Evolutionary conservation across 2,329 filamentous ascomycete genomes (phyloP), one percentile per base, ranked within the genome.

Genomic region (Ustulina deusta): DNA sequence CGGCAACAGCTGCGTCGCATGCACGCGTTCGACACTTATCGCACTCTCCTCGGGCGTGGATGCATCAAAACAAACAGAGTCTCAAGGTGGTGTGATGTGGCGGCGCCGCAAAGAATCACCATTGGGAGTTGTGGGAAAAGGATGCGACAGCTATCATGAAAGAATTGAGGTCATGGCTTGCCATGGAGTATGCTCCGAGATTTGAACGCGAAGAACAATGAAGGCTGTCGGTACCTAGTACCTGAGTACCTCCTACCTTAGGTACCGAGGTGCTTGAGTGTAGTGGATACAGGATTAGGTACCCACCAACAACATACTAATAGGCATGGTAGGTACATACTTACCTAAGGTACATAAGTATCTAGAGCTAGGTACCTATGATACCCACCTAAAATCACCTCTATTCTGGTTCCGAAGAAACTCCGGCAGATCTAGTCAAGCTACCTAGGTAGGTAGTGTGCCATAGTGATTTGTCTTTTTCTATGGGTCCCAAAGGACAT

Each of bases 161-260:
- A 54, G 57, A 56, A 60, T 69, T 52, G 49, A 61, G 57, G 60
- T 40, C 46, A 40, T 65, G 44, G 38, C 52, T 60, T 63, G 40
- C 22, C 44, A 40, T 10, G 52, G 13, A 13, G n/a, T n/a, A n/a
- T 10, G 40, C 20, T 42, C 34, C 42, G 32, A 63, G 51, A 57
- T 65, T 68, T 40, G 64, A 58, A 61, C 67, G 69, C 69, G 69
- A 62, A 68, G 59, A n/a, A 66, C 66, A 56, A 66, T 57, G 64
- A 65, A 63, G 61, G 60, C 40, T 57, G 27, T 10, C 42, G 27
- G 32, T 40, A 46, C 32, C 22, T 20, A 60, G 27, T 25, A n/a
- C 22, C 22, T 34, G 1, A 25, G 25, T 58, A 44, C 17, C 15
- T 34, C 2, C 29, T 10, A n/a, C n/a, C n/a, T n/a, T 34, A 27